Percentiles rank a stretch among this genome's conserved stretches.
Conservation (phyloP, 352 stramenopile genomes). For the Globisporangium barbulae region DNA sequence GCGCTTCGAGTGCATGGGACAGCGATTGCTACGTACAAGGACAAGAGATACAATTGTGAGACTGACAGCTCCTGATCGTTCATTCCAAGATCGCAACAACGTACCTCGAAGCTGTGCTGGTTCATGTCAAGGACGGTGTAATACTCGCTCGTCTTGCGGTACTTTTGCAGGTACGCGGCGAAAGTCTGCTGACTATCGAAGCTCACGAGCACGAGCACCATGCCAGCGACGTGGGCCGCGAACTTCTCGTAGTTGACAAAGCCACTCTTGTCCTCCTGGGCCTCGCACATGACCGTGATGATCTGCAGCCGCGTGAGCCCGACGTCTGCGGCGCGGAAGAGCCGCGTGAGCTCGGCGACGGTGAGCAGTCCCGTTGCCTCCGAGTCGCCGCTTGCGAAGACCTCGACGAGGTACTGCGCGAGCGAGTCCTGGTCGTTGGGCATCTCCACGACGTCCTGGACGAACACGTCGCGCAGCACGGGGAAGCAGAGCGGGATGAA, state of each 20-base stretch:
- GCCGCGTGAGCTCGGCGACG: conserved; percentile 50
- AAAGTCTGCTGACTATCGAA: conserved; percentile 67
- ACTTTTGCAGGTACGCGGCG: conserved; percentile 50
- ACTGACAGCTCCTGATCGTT: not conserved
- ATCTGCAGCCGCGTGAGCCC: conserved; percentile 78
- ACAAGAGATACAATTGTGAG: not conserved
- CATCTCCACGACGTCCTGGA: conserved; percentile 54
- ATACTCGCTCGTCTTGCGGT: conserved; percentile 74
- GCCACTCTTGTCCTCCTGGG: conserved; percentile 70
- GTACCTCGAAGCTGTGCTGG: conserved; percentile 73
- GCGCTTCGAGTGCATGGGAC: conserved; percentile 51
- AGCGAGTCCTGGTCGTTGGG: conserved; percentile 65
- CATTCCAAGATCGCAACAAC: not conserved
- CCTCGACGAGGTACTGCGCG: conserved; percentile 66
- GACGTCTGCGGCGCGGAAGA: conserved; percentile 59
- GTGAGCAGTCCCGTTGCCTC: conserved; percentile 62
- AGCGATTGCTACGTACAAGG: conserved; percentile 44
- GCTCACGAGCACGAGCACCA: conserved; percentile 64
- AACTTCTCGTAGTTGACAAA: conserved; percentile 80
- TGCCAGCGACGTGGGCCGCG: conserved; percentile 53
- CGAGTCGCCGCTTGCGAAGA: conserved; percentile 65
- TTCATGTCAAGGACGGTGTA: conserved; percentile 77
- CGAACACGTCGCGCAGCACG: conserved; percentile 48
- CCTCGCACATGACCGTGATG: conserved; percentile 60
- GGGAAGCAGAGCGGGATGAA: conserved; percentile 66